Percentiles rank a stretch among this genome's conserved stretches.
phyloP scores from a whole-genome alignment of 2,329 filamentous ascomycete species.

The Apiospora saccharicola region DNA sequence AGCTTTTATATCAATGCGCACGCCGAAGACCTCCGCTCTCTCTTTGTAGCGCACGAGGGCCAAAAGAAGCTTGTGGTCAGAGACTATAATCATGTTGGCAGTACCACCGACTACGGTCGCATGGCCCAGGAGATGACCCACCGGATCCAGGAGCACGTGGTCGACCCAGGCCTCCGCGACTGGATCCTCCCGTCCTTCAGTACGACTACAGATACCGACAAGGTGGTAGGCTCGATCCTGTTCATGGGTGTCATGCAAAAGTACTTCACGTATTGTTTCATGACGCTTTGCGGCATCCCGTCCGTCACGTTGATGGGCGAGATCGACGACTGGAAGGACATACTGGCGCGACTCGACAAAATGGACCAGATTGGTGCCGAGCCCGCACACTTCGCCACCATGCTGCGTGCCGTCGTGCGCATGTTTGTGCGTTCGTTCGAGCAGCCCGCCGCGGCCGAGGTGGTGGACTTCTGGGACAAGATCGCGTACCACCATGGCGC shows the following conservation, averaged over 20 bases:
- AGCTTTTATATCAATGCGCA: constrained; percentile 55
- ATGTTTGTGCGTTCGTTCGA: constrained; percentile 40
- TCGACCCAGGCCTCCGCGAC: constrained; percentile 39
- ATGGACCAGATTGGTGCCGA: constrained; percentile 45
- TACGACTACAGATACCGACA: constrained; percentile 56
- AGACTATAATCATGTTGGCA: too few species aligned
- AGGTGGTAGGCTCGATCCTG: constrained; percentile 50
- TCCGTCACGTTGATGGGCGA: constrained; percentile 59
- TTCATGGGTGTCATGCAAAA: constrained; percentile 61
- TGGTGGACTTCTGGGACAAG: constrained; percentile 39
- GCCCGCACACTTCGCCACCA: constrained; percentile 26
- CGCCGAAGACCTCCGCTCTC: constrained; percentile 49
- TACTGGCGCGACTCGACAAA: constrained; percentile 31
- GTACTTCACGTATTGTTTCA: constrained; percentile 48
- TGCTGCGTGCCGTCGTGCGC: constrained; percentile 37
- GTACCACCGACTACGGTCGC: constrained; percentile 27
- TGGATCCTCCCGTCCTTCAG: constrained; percentile 62
- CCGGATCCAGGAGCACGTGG: constrained; percentile 25
- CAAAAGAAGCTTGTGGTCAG: constrained; percentile 40
- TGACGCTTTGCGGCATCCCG: constrained; percentile 55
- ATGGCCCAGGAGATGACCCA: constrained; percentile 37
- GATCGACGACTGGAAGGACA: constrained; percentile 47
- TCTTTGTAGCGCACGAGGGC: constrained; percentile 50
- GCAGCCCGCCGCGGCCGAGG: constrained; percentile 34
- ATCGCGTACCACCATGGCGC: neutral